Evolutionary conservation across 2,329 filamentous ascomycete species (phyloP).

Genomic region (Talaromyces piceae): DNA sequence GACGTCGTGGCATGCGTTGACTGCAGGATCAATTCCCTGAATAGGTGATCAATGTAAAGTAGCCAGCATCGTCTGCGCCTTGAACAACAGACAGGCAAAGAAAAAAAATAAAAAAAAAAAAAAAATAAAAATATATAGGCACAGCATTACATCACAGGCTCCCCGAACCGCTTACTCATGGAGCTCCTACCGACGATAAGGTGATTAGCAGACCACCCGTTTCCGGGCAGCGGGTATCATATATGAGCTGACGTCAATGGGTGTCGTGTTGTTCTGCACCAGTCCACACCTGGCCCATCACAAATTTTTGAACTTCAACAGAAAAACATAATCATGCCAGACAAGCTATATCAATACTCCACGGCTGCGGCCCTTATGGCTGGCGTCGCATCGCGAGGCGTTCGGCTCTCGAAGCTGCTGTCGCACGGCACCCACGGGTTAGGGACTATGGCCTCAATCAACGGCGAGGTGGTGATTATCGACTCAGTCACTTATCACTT

Average conservation of each 20-base stretch:
- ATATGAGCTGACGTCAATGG: neutral
- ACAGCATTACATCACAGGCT: neutral
- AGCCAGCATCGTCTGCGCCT: neutral
- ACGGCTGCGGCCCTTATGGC: constrained; percentile 12
- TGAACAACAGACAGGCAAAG: neutral
- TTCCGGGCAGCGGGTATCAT: neutral
- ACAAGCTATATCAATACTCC: constrained; percentile 11
- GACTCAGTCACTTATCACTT: constrained; percentile 9
- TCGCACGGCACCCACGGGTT: constrained; percentile 9
- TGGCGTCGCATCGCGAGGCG: constrained; percentile 8
- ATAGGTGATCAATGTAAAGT: neutral
- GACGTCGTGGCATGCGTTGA: neutral
- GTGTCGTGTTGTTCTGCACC: neutral
- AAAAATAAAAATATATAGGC: too few relatives aligned
- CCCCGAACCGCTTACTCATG: neutral
- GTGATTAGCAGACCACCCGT: neutral
- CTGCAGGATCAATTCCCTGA: neutral
- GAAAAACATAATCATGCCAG: constrained; percentile 4
- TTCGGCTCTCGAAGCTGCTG: constrained; percentile 6
- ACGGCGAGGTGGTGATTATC: constrained; percentile 12
- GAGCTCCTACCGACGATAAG: neutral
- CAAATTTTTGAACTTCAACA: neutral
- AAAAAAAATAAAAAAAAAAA: too few relatives aligned
- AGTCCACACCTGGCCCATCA: neutral
- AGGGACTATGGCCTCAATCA: constrained; percentile 11